Base-by-base conservation (phyloP, 1,284 basidiomycete species). In the Melampsora larici-populina region DNA sequence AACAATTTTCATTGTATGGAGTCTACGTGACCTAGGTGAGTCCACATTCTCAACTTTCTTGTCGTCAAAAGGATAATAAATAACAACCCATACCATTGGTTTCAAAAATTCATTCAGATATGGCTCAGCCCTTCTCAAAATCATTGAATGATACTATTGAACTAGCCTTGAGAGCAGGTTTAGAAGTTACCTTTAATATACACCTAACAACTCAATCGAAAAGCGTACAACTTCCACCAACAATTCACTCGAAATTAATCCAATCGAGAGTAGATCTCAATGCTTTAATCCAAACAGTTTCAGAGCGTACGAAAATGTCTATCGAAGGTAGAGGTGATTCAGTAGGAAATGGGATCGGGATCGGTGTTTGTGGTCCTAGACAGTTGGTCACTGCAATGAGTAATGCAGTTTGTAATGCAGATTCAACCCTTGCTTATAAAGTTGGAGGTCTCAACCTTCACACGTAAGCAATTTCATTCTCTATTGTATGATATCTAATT, bases 351-450 rank as follows among this genome's bases (percentile, higher is more conserved):
- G 70, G 70, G 36, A 31, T 71, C 17, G 70, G 46, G 17, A 58
- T 71, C 43, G 70, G 70, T 17, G 55, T 71, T 40, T 71, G 70
- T 71, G 70, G 70, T 8, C 70, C 70, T 29, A 36, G 36, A 18
- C 36, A 43, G 24, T n/a, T 71, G n/a, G 43, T n/a, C n/a, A n/a
- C 62, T 63, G 31, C 70, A 5, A 36, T 43, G 8, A 46, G 58
- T 18, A 26, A 29, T 60, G 70, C 70, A 21, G 36, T 71, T 24
- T 31, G 31, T 43, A 18, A 51, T 43, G 70, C 58, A 4, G 55
- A 71, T 36, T 18, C 51, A 24, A 24, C 13, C 11, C 33, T 62
- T 18, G 70, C 70, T 13, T 11, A 1, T 31, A 63, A 60, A 46
- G 70, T 51, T 21, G 70, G 70, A 17, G 51, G 55, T 33, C 29